These are phyloP conservation scores for Cladosporium colombiae DNA, from an alignment of 2,329 filamentous ascomycete species.

Conservation along the genomic window DNA sequence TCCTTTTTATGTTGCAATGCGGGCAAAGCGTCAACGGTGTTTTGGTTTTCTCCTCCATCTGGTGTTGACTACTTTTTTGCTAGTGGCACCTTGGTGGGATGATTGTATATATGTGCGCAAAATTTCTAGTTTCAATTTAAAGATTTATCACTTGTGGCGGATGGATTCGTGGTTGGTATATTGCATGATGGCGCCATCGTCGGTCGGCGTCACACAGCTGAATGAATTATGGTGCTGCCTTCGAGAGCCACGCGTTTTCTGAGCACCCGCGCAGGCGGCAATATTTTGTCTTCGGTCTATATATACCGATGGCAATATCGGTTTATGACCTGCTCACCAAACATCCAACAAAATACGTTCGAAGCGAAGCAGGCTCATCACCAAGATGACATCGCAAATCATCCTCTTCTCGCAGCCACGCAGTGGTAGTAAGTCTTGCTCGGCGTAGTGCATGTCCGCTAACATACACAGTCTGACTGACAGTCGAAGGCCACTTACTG, in stretches of 20 bases:
- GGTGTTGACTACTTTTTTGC: slow-evolving; percentile 1
- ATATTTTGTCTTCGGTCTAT: not conserved
- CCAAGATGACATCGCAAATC: slow-evolving; percentile 10
- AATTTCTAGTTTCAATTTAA: not conserved
- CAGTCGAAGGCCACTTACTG: slow-evolving; percentile 18
- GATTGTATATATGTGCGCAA: not conserved
- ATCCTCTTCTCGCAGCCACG: slow-evolving; percentile 18
- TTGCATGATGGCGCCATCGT: not conserved
- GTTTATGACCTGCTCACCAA: not conserved
- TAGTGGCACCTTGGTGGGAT: not conserved
- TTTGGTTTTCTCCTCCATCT: slow-evolving; percentile 3
- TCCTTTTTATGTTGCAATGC: slow-evolving; percentile 1
- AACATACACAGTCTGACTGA: not conserved
- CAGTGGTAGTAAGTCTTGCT: slow-evolving; percentile 4
- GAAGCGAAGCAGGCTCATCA: not conserved
- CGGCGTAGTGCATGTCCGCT: not conserved
- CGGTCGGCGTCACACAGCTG: not conserved
- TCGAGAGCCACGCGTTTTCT: not conserved
- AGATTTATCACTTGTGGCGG: not conserved
- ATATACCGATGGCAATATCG: not conserved
- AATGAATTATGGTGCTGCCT: not conserved
- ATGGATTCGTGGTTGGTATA: not conserved
- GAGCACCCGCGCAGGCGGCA: not conserved
- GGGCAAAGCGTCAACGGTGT: slow-evolving; percentile 13
- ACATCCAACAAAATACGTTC: not conserved